phyloP scores from a whole-genome alignment of 2,329 filamentous ascomycete species.

The Pseudopithomyces maydicus region DNA sequence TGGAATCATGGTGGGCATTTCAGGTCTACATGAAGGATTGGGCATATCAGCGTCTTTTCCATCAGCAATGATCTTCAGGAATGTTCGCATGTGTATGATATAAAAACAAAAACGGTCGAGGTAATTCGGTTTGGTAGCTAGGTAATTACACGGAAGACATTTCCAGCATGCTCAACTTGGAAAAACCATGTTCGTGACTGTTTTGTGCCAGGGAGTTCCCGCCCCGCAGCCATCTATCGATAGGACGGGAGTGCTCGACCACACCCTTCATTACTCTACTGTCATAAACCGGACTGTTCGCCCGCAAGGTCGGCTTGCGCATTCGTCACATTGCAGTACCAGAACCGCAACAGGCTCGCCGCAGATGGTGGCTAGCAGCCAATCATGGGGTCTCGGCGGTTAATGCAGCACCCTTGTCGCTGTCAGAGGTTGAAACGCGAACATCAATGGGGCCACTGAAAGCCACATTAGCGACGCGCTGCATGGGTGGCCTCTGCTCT shows the following conservation, averaged over 20 bases:
- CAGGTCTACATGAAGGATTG: not conserved
- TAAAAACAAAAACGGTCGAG: constrained; percentile 1
- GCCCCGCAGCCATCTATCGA: not conserved
- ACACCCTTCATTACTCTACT: not conserved
- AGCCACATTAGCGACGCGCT: not conserved
- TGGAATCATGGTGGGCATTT: constrained; percentile 2
- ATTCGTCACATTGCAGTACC: constrained; percentile 20
- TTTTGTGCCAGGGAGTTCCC: not conserved
- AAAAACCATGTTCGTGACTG: not conserved
- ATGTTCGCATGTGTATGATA: constrained; percentile 5
- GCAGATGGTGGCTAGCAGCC: constrained; percentile 10
- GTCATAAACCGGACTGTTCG: not conserved
- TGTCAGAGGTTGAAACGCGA: constrained; percentile 17
- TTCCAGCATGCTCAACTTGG: not conserved
- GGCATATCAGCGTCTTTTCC: not conserved
- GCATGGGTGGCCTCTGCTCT: not conserved
- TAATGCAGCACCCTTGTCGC: constrained; percentile 3
- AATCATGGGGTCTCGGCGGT: constrained; percentile 12
- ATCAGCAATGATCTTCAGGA: not conserved
- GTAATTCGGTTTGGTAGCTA: not conserved
- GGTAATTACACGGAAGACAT: not conserved
- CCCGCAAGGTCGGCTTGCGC: not conserved
- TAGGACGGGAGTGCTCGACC: not conserved
- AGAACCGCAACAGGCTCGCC: constrained; percentile 15
- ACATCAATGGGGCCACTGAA: not conserved